Evolutionary conservation across 2,329 filamentous ascomycete species (phyloP).

Genomic region (Diplocarpon mali): DNA sequence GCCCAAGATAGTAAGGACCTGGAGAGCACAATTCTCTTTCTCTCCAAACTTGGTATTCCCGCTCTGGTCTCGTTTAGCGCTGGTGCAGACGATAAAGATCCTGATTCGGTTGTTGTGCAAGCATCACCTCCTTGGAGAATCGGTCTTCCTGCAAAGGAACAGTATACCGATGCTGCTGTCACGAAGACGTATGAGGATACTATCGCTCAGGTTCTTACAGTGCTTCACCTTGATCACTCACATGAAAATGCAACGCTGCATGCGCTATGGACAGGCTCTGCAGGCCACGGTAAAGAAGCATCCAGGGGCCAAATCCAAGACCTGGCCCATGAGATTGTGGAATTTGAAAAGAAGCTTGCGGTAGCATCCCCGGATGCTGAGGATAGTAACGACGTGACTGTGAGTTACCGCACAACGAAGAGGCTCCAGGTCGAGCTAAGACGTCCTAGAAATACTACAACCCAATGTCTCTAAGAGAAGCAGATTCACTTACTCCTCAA

Average conservation of each 20-base stretch:
- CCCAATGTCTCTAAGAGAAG: conserved; percentile 45
- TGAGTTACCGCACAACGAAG: conserved; percentile 18
- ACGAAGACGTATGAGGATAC: conserved; percentile 39
- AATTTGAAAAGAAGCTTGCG: conserved; percentile 51
- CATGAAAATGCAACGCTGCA: conserved; percentile 12
- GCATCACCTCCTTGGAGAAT: conserved; percentile 34
- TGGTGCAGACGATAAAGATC: conserved; percentile 34
- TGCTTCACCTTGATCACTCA: conserved; percentile 15
- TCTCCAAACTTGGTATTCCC: conserved; percentile 35
- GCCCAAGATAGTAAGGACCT: conserved; percentile 27
- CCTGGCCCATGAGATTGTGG: conserved; percentile 34
- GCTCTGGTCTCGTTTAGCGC: conserved; percentile 24
- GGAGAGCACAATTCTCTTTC: conserved; percentile 35
- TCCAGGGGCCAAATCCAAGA: conserved; percentile 8
- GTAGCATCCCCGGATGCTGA: conserved; percentile 45
- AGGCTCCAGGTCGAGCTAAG: conserved; percentile 8
- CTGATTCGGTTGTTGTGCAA: conserved; percentile 39
- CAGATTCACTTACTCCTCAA: conserved; percentile 42
- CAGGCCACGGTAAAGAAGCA: conserved; percentile 8
- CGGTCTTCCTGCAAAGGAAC: conserved; percentile 51
- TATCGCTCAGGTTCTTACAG: conserved; percentile 26
- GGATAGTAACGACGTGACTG: conserved; percentile 48
- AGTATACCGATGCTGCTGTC: conserved; percentile 44
- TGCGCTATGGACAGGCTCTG: conserved; percentile 6
- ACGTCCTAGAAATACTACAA: conserved; percentile 49